Conservation (phyloP, 805 yeast genomes). For the Spathaspora boniae region DNA sequence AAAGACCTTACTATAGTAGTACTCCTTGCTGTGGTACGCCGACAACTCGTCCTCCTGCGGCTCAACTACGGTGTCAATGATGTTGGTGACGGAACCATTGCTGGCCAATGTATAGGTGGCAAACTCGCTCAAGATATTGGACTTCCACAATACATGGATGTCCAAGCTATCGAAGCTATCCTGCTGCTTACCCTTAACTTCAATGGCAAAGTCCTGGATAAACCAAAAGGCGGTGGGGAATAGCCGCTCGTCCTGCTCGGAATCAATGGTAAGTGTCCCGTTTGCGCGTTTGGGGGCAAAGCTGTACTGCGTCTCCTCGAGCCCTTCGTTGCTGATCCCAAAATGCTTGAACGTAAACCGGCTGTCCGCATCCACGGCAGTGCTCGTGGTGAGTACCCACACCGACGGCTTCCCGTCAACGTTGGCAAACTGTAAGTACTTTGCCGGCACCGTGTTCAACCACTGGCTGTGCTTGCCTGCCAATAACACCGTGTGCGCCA, state of each 20-base stretch:
- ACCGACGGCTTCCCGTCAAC: no score
- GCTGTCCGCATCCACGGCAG: slow-evolving; percentile 10
- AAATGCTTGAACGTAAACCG: slow-evolving; percentile 22
- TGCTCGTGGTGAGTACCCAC: slow-evolving; percentile 13
- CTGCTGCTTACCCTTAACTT: background rate
- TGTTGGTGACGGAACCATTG: slow-evolving; percentile 13
- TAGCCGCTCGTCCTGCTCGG: no score
- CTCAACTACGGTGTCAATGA: no score
- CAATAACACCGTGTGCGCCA: slow-evolving; percentile 14
- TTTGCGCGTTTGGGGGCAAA: no score
- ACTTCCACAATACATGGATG: slow-evolving; percentile 55
- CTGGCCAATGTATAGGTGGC: slow-evolving; percentile 20
- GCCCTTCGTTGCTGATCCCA: slow-evolving; percentile 18
- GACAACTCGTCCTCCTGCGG: slow-evolving; percentile 17
- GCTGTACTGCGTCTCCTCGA: no score
- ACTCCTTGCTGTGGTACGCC: slow-evolving; percentile 29
- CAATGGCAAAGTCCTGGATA: slow-evolving; percentile 35
- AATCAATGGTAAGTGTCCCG: no score
- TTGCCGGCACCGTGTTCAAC: slow-evolving; percentile 29
- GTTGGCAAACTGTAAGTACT: slow-evolving; percentile 24
- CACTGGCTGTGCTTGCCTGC: slow-evolving; percentile 14
- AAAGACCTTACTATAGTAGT: slow-evolving; percentile 44
- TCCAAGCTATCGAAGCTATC: slow-evolving; percentile 6
- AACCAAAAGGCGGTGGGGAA: slow-evolving; percentile 40
- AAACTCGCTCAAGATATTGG: slow-evolving; percentile 53